These are phyloP conservation scores for Paracorniculantispora psalliotae DNA, from an alignment of 2,329 filamentous ascomycete genomes.

Conservation along the genomic window DNA sequence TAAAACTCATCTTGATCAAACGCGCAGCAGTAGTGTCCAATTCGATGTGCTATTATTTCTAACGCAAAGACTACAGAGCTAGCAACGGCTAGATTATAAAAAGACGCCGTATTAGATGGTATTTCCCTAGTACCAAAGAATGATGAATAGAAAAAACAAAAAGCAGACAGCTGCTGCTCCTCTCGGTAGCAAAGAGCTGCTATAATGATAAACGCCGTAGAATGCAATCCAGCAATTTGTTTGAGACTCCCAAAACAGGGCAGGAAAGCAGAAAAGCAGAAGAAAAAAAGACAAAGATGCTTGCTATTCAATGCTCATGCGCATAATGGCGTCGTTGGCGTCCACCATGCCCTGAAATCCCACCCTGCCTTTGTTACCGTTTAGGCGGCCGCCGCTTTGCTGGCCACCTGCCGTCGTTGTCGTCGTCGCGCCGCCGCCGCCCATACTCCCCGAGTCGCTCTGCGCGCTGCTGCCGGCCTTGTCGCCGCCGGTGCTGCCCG, in stretches of 20 bases:
- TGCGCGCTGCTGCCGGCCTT: conserved; percentile 48
- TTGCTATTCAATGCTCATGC: conserved; percentile 87
- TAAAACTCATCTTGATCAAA: not conserved
- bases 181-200: not conserved
- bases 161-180: not conserved
- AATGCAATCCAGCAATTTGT: conserved; percentile 10
- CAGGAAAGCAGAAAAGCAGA: not conserved
- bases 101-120: conserved; percentile 2
- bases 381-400: conserved; percentile 36
- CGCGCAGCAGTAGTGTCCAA: not conserved
- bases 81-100: not conserved
- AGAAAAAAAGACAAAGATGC: not conserved
- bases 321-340: conserved; percentile 92
- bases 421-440: conserved; percentile 24
- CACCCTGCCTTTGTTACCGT: conserved; percentile 55
- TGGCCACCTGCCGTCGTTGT: conserved; percentile 24
- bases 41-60: not conserved
- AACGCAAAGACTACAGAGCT: not conserved
- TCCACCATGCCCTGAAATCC: conserved; percentile 92
- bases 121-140: not conserved
- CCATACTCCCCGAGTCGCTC: conserved; percentile 43
- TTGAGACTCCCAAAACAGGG: not conserved
- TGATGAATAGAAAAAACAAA: not conserved
- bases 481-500: conserved; percentile 56
- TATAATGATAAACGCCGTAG: conserved; percentile 2